These are phyloP conservation scores for Aspergillus sclerotialis DNA, from an alignment of 2,329 filamentous ascomycete species.

Conservation along the genomic window DNA sequence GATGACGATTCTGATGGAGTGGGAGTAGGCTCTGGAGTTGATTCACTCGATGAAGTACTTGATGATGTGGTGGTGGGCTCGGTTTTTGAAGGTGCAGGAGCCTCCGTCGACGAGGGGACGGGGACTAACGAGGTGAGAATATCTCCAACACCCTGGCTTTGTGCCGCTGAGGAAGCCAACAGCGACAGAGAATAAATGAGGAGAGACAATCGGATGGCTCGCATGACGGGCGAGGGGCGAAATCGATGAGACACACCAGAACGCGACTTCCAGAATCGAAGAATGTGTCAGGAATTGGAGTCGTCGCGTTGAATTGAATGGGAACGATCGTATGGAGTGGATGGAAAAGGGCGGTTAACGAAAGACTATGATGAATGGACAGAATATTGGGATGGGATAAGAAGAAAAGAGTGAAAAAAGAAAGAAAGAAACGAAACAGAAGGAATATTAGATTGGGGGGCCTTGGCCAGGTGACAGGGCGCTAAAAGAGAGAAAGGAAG, in stretches of 20 bases:
- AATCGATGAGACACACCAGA: background rate
- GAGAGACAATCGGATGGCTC: slow-evolving; percentile 23
- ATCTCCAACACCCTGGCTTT: slow-evolving; percentile 17
- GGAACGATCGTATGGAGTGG: slow-evolving; percentile 2
- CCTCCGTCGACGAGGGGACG: slow-evolving; percentile 7
- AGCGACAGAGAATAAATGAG: slow-evolving; percentile 27
- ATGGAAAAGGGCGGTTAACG: slow-evolving; percentile 11
- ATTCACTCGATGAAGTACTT: slow-evolving; percentile 9
- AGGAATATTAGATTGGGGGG: no score
- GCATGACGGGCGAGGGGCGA: slow-evolving; percentile 18
- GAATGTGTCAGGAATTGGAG: background rate
- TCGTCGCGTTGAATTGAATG: background rate
- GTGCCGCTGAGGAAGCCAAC: slow-evolving; percentile 22
- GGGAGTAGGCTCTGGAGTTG: slow-evolving; percentile 10
- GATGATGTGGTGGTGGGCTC: slow-evolving; percentile 10
- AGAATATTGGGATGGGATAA: background rate
- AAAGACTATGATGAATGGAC: slow-evolving; percentile 10
- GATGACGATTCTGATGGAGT: slow-evolving; percentile 5
- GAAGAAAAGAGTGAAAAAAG: background rate
- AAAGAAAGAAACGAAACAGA: slow-evolving; percentile 2
- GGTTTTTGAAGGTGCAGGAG: slow-evolving; percentile 11
- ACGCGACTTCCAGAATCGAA: background rate
- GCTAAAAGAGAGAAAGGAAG: slow-evolving; percentile 1
- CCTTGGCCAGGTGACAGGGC: slow-evolving; percentile 5
- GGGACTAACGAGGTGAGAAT: slow-evolving; percentile 9